phyloP scores from a whole-genome alignment of 306 rosid species.

The Prunus kanzakura region DNA sequence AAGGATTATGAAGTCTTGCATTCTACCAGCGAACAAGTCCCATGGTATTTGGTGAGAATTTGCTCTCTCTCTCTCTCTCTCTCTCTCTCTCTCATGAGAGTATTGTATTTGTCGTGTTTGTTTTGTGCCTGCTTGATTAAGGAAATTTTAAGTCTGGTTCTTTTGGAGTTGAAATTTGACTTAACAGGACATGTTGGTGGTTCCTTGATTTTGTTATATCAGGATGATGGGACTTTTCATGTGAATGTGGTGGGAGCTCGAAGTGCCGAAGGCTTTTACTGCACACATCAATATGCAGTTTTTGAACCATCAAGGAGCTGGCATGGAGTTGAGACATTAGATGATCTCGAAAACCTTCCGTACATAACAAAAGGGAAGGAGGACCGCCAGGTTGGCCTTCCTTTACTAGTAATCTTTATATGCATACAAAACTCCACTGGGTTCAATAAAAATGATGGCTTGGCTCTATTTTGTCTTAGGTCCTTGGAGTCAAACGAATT shows the following conservation, averaged over 20 bases:
- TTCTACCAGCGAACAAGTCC: conserved; percentile 75
- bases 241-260: conserved; percentile 87
- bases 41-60: conserved; percentile 85
- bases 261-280: conserved; percentile 67
- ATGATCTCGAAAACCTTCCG: conserved; percentile 58
- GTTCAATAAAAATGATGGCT: background rate
- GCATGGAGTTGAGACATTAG: conserved; percentile 51
- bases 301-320: conserved; percentile 91
- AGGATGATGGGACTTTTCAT: no score
- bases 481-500: conserved; percentile 92
- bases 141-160: background rate
- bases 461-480: conserved; percentile 17
- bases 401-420: conserved; percentile 3
- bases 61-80: no score
- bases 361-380: no score
- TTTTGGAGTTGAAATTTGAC: background rate
- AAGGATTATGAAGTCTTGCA: no score
- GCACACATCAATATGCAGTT: conserved; percentile 75
- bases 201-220: background rate
- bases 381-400: conserved; percentile 72
- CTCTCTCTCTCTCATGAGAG: no score
- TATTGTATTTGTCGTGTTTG: background rate
- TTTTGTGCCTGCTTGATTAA: background rate
- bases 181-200: background rate
- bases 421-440: background rate